Percentiles rank a stretch among this genome's conserved stretches.
Conservation (phyloP, 2,329 filamentous ascomycete species). For the Fusarium stilboides region DNA sequence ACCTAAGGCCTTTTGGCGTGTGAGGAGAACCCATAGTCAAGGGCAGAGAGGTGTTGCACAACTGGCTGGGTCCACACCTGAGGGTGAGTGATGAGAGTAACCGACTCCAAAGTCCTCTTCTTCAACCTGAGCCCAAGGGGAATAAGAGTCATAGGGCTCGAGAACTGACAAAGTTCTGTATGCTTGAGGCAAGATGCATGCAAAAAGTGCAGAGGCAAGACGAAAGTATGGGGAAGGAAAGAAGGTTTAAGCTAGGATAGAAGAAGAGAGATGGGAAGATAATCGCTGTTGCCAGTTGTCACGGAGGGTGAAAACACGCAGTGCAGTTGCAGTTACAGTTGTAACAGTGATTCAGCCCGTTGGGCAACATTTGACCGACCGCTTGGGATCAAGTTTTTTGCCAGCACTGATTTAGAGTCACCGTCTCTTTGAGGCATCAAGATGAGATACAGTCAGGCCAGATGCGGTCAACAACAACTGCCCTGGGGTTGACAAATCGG, state of each 20-base stretch:
- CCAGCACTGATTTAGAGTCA: slow-evolving; percentile 32
- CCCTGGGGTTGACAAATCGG: slow-evolving; percentile 44
- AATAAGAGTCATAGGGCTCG: background rate
- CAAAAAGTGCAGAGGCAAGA: slow-evolving; percentile 21
- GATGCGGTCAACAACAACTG: slow-evolving; percentile 44
- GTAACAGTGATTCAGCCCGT: slow-evolving; percentile 27
- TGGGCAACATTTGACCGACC: slow-evolving; percentile 36
- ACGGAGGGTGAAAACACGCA: slow-evolving; percentile 19
- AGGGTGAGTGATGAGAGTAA: slow-evolving; percentile 9
- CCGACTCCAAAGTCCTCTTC: slow-evolving; percentile 5
- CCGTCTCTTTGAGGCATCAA: slow-evolving; percentile 31
- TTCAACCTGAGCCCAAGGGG: background rate
- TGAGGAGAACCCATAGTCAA: slow-evolving; percentile 26
- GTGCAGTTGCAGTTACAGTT: slow-evolving; percentile 22
- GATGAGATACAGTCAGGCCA: slow-evolving; percentile 44
- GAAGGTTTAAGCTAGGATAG: slow-evolving; percentile 14
- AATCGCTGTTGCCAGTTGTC: slow-evolving; percentile 23
- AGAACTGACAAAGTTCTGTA: background rate
- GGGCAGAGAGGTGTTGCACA: slow-evolving; percentile 31
- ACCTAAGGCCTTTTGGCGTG: slow-evolving; percentile 31
- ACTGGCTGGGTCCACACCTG: slow-evolving; percentile 25
- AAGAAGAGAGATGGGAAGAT: slow-evolving; percentile 12
- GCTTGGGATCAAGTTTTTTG: slow-evolving; percentile 18
- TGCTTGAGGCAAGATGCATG: background rate
- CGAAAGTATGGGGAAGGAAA: slow-evolving; percentile 15